Evolutionary conservation across 306 rosid species (phyloP), one percentile per base, ranked within the genome.

Genomic region (Malus orientalis): DNA sequence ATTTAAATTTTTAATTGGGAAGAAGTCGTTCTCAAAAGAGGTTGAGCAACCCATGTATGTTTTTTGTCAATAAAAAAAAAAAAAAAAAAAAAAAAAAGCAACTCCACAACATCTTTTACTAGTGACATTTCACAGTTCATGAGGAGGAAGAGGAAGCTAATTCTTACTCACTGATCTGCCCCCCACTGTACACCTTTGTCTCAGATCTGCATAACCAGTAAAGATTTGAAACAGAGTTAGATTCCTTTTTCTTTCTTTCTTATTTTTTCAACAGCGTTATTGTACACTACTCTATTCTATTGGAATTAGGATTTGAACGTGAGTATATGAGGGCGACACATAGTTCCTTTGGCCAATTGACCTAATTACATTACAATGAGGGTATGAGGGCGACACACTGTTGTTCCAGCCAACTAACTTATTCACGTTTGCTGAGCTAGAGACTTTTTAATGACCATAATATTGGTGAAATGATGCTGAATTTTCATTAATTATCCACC

Each of bases 51-150:
- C 79, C 72, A 47, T 61, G 27, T 82, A 63, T 64, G 23, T 82
- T 79, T 85, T 59, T 72, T 65, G 36, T 18, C 73, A 38, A 59
- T 8, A 60, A 83, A 80, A 81, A 71, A 25, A 25, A 25, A 25
- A 25, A 23, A 23, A 23, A 72, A 80, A 70, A 25, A 27, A 72
- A 80, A 70, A 25, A 27, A 61, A 62, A 25, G 75, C 20, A 49
- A 27, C 60, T 71, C 81, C 77, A 64, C 87, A 82, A 81, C 85
- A 83, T 84, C 85, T 80, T 82, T 76, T 57, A 76, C 78, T 79
- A 76, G 88, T 82, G 85, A 81, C 87, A 83, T 81, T 83, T 83
- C 63, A 80, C 91, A 76, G 82, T 88, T 80, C 81, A 79, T 76
- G 82, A 64, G 79, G 83, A 70, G 60, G 89, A 84, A 87, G 84